Percentiles rank a stretch among this genome's conserved stretches.
These are phyloP conservation scores for Colletotrichum lentis DNA, from an alignment of 2,329 filamentous ascomycete species.

Conservation along the genomic window DNA sequence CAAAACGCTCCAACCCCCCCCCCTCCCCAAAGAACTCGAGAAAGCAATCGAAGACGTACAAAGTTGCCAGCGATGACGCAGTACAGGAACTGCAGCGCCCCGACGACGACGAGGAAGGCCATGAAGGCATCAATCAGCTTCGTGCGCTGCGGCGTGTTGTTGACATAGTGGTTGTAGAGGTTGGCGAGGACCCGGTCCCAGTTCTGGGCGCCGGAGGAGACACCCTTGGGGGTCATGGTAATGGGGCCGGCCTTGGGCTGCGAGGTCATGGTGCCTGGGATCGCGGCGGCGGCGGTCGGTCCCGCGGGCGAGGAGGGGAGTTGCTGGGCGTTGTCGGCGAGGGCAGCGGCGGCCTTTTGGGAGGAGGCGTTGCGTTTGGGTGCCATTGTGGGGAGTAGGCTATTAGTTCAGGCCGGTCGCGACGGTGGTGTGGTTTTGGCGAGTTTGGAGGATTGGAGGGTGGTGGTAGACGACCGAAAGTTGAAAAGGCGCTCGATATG, in stretches of 20 bases:
- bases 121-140: conserved; percentile 94
- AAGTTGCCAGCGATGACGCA: conserved; percentile 93
- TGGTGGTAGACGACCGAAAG: conserved; percentile 4
- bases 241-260: conserved; percentile 37
- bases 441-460: conserved; percentile 27
- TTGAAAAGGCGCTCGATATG: conserved; percentile 30
- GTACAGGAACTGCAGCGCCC: conserved; percentile 91
- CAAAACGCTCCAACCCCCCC: not conserved
- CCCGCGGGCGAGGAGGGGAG: conserved; percentile 39
- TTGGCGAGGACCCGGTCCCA: conserved; percentile 70
- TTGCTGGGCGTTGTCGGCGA: conserved; percentile 36
- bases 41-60: conserved; percentile 61
- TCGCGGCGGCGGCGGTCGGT: conserved; percentile 35
- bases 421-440: conserved; percentile 13
- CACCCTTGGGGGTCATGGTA: conserved; percentile 39
- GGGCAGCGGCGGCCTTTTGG: conserved; percentile 30
- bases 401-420: conserved; percentile 20
- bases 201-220: conserved; percentile 46
- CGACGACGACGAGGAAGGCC: conserved; percentile 83
- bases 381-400: conserved; percentile 51
- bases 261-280: conserved; percentile 37
- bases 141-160: conserved; percentile 85
- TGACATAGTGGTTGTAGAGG: conserved; percentile 80
- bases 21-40: too few relatives aligned
- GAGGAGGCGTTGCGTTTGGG: conserved; percentile 56